These are phyloP conservation scores for Prunus fruticosa DNA, from an alignment of 306 rosid species.

Conservation along the genomic window DNA sequence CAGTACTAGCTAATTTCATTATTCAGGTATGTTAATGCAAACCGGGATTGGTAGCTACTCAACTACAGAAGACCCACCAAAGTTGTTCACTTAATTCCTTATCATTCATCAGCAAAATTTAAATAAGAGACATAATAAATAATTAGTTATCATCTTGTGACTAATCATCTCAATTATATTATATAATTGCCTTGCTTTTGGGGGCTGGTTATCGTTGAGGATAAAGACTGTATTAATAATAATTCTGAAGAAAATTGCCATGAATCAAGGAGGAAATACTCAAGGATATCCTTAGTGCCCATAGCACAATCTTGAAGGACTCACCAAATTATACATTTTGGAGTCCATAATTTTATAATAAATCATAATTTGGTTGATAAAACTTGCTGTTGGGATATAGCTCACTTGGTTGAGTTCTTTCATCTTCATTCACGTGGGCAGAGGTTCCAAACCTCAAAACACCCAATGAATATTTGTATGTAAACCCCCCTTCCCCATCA, in stretches of 20 bases:
- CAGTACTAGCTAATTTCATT: not conserved
- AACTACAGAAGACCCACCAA: conserved; percentile 14
- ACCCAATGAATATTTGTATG: too few species aligned
- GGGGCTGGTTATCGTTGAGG: conserved; percentile 11
- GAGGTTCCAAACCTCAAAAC: too few species aligned
- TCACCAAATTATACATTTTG: not conserved
- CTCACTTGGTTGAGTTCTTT: too few species aligned
- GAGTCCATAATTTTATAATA: too few species aligned
- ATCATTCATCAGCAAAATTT: conserved; percentile 10
- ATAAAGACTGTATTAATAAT: not conserved
- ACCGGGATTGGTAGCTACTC: conserved; percentile 9
- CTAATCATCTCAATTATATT: conserved; percentile 18
- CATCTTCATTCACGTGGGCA: fast-evolving
- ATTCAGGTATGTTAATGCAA: conserved; percentile 1
- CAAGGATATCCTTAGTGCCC: not conserved
- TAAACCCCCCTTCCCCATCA: too few species aligned
- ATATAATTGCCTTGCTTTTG: conserved; percentile 7
- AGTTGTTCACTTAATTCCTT: conserved; percentile 17
- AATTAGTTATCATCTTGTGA: conserved; percentile 14
- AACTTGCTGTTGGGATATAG: fast-evolving
- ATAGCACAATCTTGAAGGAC: not conserved
- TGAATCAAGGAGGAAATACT: conserved; percentile 25
- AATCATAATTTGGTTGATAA: too few species aligned
- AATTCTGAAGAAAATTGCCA: conserved; percentile 24
- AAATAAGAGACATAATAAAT: conserved; percentile 13